These are phyloP conservation scores for Salix koriyanagi DNA, from an alignment of 345 rosid genomes.

Conservation along the genomic window DNA sequence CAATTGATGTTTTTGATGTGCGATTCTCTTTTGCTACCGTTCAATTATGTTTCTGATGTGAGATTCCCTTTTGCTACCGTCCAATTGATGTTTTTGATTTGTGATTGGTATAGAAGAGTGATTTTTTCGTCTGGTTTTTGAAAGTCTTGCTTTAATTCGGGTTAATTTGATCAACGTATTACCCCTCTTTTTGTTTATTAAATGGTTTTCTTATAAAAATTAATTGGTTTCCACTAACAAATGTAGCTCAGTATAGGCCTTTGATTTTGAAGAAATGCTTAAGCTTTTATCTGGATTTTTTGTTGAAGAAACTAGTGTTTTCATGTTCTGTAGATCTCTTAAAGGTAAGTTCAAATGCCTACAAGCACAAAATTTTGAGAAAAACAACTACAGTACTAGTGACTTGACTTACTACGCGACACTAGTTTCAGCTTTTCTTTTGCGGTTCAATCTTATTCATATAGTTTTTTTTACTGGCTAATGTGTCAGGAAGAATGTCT, in stretches of 20 bases:
- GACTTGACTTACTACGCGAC: neutral
- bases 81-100: neutral
- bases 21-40: neutral
- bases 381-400: no score
- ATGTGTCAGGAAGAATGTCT: constrained; percentile 44
- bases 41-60: neutral
- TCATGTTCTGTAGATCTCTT: no score
- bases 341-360: no score
- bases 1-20: neutral
- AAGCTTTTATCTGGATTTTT: neutral
- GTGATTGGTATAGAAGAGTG: neutral
- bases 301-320: neutral
- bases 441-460: neutral
- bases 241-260: neutral
- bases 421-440: neutral
- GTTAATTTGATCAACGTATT: neutral
- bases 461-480: neutral
- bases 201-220: neutral
- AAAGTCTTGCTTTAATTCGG: neutral
- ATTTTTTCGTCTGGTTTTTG: neutral
- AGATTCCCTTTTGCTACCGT: neutral
- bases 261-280: neutral
- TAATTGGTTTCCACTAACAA: neutral
- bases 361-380: neutral
- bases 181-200: neutral